phyloP scores from a whole-genome alignment of 805 yeast species.

The Candida awuae region DNA sequence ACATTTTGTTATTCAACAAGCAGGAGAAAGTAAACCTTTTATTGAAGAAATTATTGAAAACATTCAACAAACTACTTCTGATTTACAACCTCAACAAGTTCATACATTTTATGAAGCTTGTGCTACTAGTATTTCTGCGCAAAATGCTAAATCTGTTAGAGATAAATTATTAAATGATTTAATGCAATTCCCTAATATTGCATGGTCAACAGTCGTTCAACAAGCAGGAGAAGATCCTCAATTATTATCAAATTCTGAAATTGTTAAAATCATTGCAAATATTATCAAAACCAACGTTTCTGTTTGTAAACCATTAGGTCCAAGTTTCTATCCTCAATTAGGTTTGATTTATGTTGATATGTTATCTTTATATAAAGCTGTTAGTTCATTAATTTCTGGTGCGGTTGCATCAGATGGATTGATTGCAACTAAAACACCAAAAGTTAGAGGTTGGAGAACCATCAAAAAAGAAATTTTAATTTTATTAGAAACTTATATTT shows the following conservation, averaged over 20 bases:
- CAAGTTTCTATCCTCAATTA: slow-evolving; percentile 82
- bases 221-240: slow-evolving; percentile 81
- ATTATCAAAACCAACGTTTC: slow-evolving; percentile 93
- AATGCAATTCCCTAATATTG: slow-evolving; percentile 88
- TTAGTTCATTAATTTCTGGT: slow-evolving; percentile 74
- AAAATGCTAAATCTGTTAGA: slow-evolving; percentile 58
- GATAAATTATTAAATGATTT: slow-evolving; percentile 66
- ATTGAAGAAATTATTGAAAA: slow-evolving; percentile 81
- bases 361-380: slow-evolving; percentile 84
- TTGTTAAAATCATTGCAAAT: slow-evolving; percentile 87
- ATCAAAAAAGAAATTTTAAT: slow-evolving; percentile 90
- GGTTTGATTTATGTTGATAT: slow-evolving; percentile 81
- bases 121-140: slow-evolving; percentile 87
- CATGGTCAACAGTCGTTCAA: slow-evolving; percentile 85
- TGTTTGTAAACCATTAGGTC: slow-evolving; percentile 90
- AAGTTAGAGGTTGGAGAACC: slow-evolving; percentile 91
- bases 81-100: slow-evolving; percentile 93
- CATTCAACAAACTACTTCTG: slow-evolving; percentile 81
- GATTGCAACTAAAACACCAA: slow-evolving; percentile 90
- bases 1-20: slow-evolving; percentile 85
- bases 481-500: slow-evolving; percentile 79
- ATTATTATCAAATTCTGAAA: slow-evolving; percentile 65
- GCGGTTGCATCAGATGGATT: slow-evolving; percentile 73
- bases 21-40: slow-evolving; percentile 81
- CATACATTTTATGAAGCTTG: slow-evolving; percentile 98